Evolutionary conservation across 2,329 filamentous ascomycete species (phyloP).

Genomic region (Tolypocladium endophyticum): DNA sequence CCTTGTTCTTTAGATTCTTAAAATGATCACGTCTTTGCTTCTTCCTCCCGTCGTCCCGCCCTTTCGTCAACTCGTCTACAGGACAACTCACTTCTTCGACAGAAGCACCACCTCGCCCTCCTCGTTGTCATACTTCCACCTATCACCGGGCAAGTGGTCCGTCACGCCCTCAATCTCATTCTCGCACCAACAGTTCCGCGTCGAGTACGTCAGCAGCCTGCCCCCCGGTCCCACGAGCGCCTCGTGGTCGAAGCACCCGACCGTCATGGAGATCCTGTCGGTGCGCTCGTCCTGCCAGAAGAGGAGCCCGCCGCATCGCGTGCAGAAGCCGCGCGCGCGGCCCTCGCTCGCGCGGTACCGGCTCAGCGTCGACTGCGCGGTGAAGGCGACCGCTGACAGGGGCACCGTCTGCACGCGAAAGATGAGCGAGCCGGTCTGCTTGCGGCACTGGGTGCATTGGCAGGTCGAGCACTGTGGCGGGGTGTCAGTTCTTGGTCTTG

Average conservation of each 20-base stretch:
- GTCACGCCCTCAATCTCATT: constrained; percentile 39
- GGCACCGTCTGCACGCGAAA: constrained; percentile 28
- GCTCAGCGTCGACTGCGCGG: background rate
- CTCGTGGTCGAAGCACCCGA: constrained; percentile 35
- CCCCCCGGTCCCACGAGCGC: constrained; percentile 27
- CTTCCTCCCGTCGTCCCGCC: background rate
- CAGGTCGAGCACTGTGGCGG: constrained; percentile 32
- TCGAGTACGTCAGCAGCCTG: constrained; percentile 24
- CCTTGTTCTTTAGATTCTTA: background rate
- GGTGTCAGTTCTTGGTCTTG: background rate
- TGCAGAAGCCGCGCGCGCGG: background rate
- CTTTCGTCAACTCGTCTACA: background rate
- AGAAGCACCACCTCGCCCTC: constrained; percentile 12
- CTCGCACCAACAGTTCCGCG: constrained; percentile 28
- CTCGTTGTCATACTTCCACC: constrained; percentile 10
- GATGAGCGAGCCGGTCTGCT: constrained; percentile 36
- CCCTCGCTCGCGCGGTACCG: background rate
- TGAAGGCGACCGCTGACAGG: constrained; percentile 10
- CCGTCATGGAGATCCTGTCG: constrained; percentile 21
- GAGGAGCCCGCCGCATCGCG: background rate
- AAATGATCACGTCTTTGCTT: background rate
- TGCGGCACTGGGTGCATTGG: constrained; percentile 46
- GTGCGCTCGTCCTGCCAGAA: constrained; percentile 19
- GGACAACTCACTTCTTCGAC: background rate
- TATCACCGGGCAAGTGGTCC: constrained; percentile 23